A percentile compares a stretch with the other conserved stretches of the same genome.
These are phyloP conservation scores for Cryphonectria parasitica DNA, from an alignment of 2,329 filamentous ascomycete genomes.

Conservation along the genomic window DNA sequence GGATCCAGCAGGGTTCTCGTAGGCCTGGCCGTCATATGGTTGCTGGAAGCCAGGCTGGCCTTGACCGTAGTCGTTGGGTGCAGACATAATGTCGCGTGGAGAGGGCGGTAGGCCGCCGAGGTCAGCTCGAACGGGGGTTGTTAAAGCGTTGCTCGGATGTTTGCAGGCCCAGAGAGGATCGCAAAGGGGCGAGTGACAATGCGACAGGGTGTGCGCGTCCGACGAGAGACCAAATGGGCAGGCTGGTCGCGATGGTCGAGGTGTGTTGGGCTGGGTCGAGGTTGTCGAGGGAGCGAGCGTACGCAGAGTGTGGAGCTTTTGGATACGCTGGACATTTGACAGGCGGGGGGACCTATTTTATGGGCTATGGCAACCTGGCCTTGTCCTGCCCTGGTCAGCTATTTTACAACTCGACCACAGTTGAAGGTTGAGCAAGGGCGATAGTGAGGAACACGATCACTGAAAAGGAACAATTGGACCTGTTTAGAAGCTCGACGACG, in stretches of 20 bases:
- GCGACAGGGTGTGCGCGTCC: background rate
- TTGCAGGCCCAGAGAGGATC: conserved; percentile 25
- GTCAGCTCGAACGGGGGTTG: conserved; percentile 32
- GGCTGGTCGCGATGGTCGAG: conserved; percentile 15
- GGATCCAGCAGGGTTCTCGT: conserved; percentile 44
- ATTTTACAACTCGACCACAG: background rate
- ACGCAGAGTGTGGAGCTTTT: conserved; percentile 19
- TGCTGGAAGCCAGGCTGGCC: conserved; percentile 46
- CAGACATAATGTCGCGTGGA: conserved; percentile 54
- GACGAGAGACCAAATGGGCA: conserved; percentile 1
- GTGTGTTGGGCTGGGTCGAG: conserved; percentile 12
- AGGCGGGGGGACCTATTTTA: conserved; percentile 21
- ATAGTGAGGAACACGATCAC: background rate
- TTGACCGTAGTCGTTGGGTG: conserved; percentile 59
- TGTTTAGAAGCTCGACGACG: background rate
- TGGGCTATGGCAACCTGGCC: conserved; percentile 27
- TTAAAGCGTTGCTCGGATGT: conserved; percentile 27
- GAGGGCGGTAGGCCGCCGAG: conserved; percentile 30
- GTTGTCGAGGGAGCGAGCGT: conserved; percentile 15
- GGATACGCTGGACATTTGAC: conserved; percentile 15
- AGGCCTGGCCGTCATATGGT: conserved; percentile 39
- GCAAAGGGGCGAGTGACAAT: conserved; percentile 4
- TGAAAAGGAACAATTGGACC: background rate
- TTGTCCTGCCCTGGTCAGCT: conserved; percentile 6
- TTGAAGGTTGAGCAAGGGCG: background rate